phyloP scores from a whole-genome alignment of 163 green algal species.

The Scenedesmus sp. region DNA sequence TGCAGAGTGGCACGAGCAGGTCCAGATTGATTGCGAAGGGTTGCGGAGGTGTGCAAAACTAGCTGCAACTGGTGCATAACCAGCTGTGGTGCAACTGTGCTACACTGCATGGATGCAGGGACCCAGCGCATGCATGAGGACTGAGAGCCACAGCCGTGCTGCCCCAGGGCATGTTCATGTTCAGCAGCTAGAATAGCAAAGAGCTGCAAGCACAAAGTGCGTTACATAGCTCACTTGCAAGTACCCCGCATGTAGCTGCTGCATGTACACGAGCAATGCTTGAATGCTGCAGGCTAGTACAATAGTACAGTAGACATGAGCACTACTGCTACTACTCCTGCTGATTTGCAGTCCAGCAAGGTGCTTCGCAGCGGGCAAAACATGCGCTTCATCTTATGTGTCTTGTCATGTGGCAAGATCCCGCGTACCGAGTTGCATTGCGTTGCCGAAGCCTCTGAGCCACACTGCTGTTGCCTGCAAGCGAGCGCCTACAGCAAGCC shows the following conservation, averaged over 20 bases:
- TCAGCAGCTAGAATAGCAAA: background rate
- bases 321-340: background rate
- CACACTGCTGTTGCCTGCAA: slow-evolving; percentile 4
- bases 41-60: background rate
- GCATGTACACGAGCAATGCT: background rate
- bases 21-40: background rate
- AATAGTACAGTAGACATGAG: background rate
- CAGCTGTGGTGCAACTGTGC: background rate
- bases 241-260: background rate
- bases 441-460: background rate
- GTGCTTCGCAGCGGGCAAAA: background rate
- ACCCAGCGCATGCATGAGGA: background rate
- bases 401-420: background rate
- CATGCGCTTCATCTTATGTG: background rate
- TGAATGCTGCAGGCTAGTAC: background rate
- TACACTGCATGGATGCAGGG: background rate
- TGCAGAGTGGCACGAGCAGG: background rate
- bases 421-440: background rate
- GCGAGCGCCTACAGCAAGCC: background rate
- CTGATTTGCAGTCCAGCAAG: background rate
- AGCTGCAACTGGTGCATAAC: background rate
- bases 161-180: background rate
- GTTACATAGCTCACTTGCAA: too few species aligned
- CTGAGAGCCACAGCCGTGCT: too few species aligned
- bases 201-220: too few species aligned